Conservation (phyloP, 2,329 filamentous ascomycete genomes). For the Graphium sp. region DNA sequence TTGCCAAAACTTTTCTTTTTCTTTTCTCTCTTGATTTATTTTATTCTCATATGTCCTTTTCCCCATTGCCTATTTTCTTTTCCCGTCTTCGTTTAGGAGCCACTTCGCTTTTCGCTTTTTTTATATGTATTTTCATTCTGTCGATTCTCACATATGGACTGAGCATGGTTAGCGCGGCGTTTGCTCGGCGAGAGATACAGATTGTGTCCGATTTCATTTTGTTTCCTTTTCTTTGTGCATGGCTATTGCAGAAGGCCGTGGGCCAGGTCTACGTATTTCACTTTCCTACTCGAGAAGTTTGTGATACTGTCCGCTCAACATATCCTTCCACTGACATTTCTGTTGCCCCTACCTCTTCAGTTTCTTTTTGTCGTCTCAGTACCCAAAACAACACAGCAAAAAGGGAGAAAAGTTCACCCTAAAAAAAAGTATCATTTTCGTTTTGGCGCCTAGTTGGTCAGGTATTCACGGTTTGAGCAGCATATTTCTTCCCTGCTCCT, state of each 20-base stretch:
- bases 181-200: constrained; percentile 3
- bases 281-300: background rate
- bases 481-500: too few relatives aligned
- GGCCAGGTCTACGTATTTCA: background rate
- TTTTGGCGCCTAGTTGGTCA: too few relatives aligned
- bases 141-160: constrained; percentile 1
- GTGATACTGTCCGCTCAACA: too few relatives aligned
- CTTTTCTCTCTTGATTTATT: constrained; percentile 1
- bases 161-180: constrained; percentile 4
- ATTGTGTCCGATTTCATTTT: constrained; percentile 2
- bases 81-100: background rate
- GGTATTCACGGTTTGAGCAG: too few relatives aligned
- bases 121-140: constrained; percentile 1
- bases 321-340: too few relatives aligned
- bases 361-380: too few relatives aligned
- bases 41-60: background rate
- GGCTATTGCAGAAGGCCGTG: too few relatives aligned
- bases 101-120: background rate
- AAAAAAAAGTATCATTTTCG: too few relatives aligned
- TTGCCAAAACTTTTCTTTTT: background rate
- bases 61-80: background rate
- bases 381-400: too few relatives aligned
- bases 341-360: too few relatives aligned
- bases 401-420: too few relatives aligned
- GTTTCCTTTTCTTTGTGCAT: background rate